Evolutionary conservation across 768 basidiomycete genomes (phyloP), one percentile per base, ranked within the genome.

Genomic region (Lactarius hatsudake): DNA sequence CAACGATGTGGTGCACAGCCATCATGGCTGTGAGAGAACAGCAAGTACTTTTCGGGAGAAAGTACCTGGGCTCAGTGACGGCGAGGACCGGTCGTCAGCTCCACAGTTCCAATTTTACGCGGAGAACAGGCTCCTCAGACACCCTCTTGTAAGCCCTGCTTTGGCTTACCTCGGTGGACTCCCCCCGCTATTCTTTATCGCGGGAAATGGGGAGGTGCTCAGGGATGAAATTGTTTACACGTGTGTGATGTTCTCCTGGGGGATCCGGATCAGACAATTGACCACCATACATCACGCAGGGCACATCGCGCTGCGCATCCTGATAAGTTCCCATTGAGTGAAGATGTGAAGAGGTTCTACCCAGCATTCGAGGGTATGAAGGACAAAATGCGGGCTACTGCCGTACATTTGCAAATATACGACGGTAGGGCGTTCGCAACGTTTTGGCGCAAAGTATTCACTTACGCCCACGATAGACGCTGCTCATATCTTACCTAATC

Each of bases 221-320:
- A 81, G 95, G 60, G 96, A 98, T 74, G 96, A 98, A 76, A 87
- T 93, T 51, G 85, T 97, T 30, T 97, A 93, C 74, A 79, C 84
- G 93, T 91, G 34, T 23, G 15, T 23, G 60, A 32, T 43, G 34
- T 59, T 36, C 10, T 20, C 32, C 20, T 20, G 18, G 9, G 6
- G 17, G 4, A 36, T 23, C 5, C 10, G 6, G 32, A 23, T 30
- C 36, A 17, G 23, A 23, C n/a, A 17, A 3, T 48, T 42, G 1
- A 48, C 26, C 26, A 2, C 34, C 20, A 32, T 20, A 10, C 30
- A 26, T 8, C 2, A 0, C 34, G 42, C n/a, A 92, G 90, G 12
- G 94, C 96, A 0, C 96, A 98, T 73, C 94, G 90, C 74, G 96
- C 96, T 30, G 92, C 93, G 2, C 78, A 91, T 74, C 96, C 96